Base-by-base conservation (phyloP, 345 rosid genomes). In the Cochlearia excelsa region DNA sequence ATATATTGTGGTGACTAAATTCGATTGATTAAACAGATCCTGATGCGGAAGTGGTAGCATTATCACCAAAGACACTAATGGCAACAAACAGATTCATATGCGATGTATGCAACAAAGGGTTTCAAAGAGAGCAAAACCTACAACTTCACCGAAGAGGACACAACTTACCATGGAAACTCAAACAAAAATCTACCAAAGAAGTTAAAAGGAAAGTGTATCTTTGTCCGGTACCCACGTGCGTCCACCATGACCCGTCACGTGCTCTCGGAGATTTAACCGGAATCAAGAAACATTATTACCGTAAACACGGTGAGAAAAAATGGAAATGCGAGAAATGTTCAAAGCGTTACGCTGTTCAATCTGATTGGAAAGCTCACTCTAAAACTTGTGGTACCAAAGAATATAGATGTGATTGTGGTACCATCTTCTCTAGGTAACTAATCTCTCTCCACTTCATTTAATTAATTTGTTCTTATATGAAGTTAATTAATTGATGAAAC, bases 321-420 rank as follows among this genome's bases (percentile, higher is more conserved):
- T 87, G 90, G 93, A 85, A 87, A 80, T 87, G 95, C 27, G 93
- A 85, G 41, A 87, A 85, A 74, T 87, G 95, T 58, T 80, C 92
- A 0, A 87, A 87, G 76, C 59, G 81, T 23, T 87, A 85, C 28
- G 95, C 92, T 6, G 92, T 87, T 49, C 92, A 87, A 56, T 87
- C 95, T 1, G 95, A 87, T 63, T 87, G 92, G 89, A 87, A 87
- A 70, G 95, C 95, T 62, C 95, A 87, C 75, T 84, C 92, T 5
- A 87, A 87, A 66, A 85, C 86, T 48, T 87, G 95, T 60, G 95
- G 95, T 54, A 87, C 95, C 31, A 63, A 85, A 53, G 92, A 87
- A 64, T 87, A 87, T 65, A 67, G 89, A 72, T 87, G 95, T 69
- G 92, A 87, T 66, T 87, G 95, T 68, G 91, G 91, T 66, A 87